phyloP scores from a whole-genome alignment of 176 grass and related monocot species.

The Metroxylon sagu region DNA sequence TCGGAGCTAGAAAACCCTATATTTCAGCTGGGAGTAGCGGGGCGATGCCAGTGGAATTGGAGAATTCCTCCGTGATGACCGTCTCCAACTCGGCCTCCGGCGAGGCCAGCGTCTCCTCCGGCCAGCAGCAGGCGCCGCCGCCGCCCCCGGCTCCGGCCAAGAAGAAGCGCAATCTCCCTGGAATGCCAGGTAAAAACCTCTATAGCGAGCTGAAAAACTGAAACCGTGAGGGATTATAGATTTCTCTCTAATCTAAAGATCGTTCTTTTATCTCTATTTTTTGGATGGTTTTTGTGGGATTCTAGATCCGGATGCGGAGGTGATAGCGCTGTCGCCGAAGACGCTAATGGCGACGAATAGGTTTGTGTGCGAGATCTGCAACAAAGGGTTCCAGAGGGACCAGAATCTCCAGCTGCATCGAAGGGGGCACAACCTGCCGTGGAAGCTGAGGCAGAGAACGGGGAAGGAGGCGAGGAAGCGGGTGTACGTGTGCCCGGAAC shows the following conservation, averaged over 20 bases:
- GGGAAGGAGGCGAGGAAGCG: conserved; percentile 11
- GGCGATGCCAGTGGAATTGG: conserved; percentile 53
- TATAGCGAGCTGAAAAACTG: too few relatives aligned
- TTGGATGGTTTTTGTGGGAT: not conserved
- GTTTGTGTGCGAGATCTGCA: conserved; percentile 99
- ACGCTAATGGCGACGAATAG: conserved; percentile 89
- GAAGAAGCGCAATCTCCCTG: conserved; percentile 63
- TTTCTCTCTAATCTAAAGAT: too few relatives aligned
- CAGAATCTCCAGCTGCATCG: conserved; percentile 98
- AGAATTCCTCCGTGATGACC: conserved; percentile 47
- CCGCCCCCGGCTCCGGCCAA: conserved; percentile 17
- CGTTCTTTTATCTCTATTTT: too few relatives aligned
- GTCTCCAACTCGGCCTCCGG: conserved; percentile 9
- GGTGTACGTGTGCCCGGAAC: conserved; percentile 14
- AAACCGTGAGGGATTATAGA: too few relatives aligned
- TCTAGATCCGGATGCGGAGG: conserved; percentile 94
- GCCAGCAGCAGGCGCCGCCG: conserved; percentile 1
- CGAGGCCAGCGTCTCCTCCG: conserved; percentile 46
- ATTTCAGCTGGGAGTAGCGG: too few relatives aligned
- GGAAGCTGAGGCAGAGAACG: conserved; percentile 86
- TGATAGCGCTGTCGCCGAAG: conserved; percentile 90
- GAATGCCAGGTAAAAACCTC: conserved; percentile 34
- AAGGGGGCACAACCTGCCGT: conserved; percentile 92
- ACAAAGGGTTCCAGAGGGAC: conserved; percentile 96
- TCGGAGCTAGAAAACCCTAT: too few relatives aligned